phyloP scores from a whole-genome alignment of 192 early-diverging fungal species.

The Gaertneriomyces sp. region DNA sequence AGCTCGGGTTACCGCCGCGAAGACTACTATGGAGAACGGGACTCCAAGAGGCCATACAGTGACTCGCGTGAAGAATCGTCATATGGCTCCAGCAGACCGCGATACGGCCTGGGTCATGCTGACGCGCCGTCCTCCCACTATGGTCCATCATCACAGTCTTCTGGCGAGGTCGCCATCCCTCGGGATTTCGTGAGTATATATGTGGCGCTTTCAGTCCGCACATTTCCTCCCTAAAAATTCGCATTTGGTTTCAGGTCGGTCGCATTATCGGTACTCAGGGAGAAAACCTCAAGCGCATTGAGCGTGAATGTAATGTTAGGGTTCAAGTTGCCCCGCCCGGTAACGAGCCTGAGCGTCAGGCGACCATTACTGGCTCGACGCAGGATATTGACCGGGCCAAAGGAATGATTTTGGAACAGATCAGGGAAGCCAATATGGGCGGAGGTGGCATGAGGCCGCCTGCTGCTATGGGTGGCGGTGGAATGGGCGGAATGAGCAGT shows the following conservation, averaged over 20 bases:
- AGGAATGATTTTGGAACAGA: conserved; percentile 71
- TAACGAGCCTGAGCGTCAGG: conserved; percentile 28
- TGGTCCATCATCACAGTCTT: conserved; percentile 28
- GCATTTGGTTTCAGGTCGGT: conserved; percentile 52
- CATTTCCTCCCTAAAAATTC: neutral
- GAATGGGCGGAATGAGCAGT: neutral
- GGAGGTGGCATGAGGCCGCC: conserved; percentile 2
- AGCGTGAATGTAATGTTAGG: conserved; percentile 64
- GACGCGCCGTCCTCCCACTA: conserved; percentile 26
- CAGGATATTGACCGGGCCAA: conserved; percentile 67
- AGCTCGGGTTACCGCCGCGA: conserved; percentile 28
- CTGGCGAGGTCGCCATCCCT: conserved; percentile 6
- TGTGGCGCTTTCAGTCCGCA: neutral
- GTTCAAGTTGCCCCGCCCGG: conserved; percentile 62
- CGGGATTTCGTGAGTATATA: neutral
- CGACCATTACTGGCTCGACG: conserved; percentile 68
- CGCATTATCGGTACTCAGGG: conserved; percentile 78
- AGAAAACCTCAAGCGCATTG: conserved; percentile 74
- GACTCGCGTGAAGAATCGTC: conserved; percentile 8
- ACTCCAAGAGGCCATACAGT: conserved; percentile 11
- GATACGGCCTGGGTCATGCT: conserved; percentile 20
- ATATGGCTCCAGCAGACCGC: neutral
- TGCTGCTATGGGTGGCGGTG: conserved; percentile 2
- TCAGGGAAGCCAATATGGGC: conserved; percentile 31
- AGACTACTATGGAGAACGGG: conserved; percentile 9